Evolutionary conservation across 371 early-diverging fungal species (phyloP), one percentile per base, ranked within the genome.

Genomic region (Synchytrium microbalum): DNA sequence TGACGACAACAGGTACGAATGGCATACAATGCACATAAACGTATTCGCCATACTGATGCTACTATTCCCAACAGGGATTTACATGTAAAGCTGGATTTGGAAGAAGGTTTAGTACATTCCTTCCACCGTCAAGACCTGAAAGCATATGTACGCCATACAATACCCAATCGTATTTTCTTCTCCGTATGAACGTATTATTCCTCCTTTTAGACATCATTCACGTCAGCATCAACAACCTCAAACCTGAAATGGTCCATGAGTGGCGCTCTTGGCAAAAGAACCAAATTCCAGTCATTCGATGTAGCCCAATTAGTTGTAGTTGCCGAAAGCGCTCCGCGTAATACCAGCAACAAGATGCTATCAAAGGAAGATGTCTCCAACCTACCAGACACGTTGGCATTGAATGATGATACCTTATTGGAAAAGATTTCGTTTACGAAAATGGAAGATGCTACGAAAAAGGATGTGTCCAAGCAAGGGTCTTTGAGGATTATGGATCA

Each of bases 381-480:
- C 26, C 65, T 73, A 24, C 94, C 93, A 3, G 86, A 86, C 57
- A 84, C 80, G 19, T 62, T 96, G 56, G 84, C 74, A 51, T 75
- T 93, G 54, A 90, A 96, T 66, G 94, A 95, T 70, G 98, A 98
- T 64, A 90, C 91, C 0, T 61, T 98, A 29, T 73, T 98, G 66
- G 96, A 98, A 64, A 82, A 77, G 28, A 83, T 91, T 54, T 72
- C 77, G 52, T 85, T 88, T 63, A 70, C 84, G 3, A 77, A 82
- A 26, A 58, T 5, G 0, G 68, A 71, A 3, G 66, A 73, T n/a
- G 51, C 14, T 51, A 51, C 14, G 14, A 14, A 51, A 51, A 51
- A 51, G 51, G 23, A 51, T 23, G 23, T 51, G 23, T 14, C 14
- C 51, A n/a, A n/a, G n/a, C 79, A 80, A 57, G 80, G 82, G 16